Evolutionary conservation across 495 filamentous ascomycete species (phyloP).

Genomic region (Neurospora tetraspora): DNA sequence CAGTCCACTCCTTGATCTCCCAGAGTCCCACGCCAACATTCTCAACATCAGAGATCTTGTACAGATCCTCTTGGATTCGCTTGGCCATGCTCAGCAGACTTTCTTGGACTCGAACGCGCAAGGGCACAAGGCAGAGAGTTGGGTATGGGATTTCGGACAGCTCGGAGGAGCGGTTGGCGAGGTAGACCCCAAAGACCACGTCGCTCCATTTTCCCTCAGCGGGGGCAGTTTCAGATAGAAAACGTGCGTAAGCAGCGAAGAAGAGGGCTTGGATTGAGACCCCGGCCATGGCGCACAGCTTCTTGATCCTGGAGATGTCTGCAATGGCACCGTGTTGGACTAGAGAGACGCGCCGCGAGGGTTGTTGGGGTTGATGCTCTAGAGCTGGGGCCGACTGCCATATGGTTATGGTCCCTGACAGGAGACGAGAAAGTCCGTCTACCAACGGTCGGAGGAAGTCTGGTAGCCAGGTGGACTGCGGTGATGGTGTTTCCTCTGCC

Average conservation of each 20-base stretch:
- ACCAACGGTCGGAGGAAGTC: neutral
- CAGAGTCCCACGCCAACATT: slow-evolving; percentile 33
- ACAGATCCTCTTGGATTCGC: slow-evolving; percentile 30
- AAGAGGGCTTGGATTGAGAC: slow-evolving; percentile 32
- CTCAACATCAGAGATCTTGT: slow-evolving; percentile 23
- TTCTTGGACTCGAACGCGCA: slow-evolving; percentile 16
- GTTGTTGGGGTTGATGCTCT: neutral
- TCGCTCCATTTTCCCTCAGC: neutral
- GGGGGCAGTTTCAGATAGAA: neutral
- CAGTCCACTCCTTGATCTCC: slow-evolving; percentile 41
- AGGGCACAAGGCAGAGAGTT: slow-evolving; percentile 31
- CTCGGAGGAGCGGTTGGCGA: slow-evolving; percentile 29
- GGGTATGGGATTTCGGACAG: slow-evolving; percentile 17
- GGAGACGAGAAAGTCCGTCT: neutral
- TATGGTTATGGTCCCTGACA: neutral
- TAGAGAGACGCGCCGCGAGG: slow-evolving; percentile 5
- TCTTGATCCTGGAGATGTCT: slow-evolving; percentile 7
- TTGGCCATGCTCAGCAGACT: slow-evolving; percentile 15
- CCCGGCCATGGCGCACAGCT: slow-evolving; percentile 14
- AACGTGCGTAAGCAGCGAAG: slow-evolving; percentile 31
- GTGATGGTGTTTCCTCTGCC: neutral
- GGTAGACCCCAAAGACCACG: slow-evolving; percentile 35
- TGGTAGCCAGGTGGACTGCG: neutral
- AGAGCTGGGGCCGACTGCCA: neutral
- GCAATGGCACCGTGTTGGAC: slow-evolving; percentile 9